phyloP scores from a whole-genome alignment of 73 alveolate species.

The Loxodes magnus region DNA sequence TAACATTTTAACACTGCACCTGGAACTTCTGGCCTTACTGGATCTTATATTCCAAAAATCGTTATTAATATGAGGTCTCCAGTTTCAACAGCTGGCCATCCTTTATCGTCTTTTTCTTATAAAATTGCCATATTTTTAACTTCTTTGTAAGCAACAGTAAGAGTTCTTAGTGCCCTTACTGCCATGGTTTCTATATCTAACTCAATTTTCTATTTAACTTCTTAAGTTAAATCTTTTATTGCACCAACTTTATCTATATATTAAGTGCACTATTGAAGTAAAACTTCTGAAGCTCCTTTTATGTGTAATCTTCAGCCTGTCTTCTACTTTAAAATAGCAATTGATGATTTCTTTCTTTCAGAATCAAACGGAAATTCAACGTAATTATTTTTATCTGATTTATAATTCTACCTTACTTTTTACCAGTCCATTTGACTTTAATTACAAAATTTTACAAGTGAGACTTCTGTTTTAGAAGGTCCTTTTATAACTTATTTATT shows the following conservation, averaged over 20 bases:
- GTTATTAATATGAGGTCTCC: constrained; percentile 54
- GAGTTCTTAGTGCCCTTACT: constrained; percentile 27
- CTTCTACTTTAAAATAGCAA: constrained; percentile 25
- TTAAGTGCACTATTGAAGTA: constrained; percentile 35
- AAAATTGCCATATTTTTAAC: constrained; percentile 19
- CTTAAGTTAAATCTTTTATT: constrained; percentile 19
- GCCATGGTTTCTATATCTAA: constrained; percentile 51
- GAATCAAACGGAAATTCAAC: constrained; percentile 53
- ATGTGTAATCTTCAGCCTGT: constrained; percentile 19
- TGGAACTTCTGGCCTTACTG: constrained; percentile 79
- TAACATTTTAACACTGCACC: constrained; percentile 73
- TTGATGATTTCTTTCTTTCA: constrained; percentile 53
- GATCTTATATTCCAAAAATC: constrained; percentile 78
- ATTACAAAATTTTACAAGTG: not conserved
- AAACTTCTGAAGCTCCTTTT: constrained; percentile 36
- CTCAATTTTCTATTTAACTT: constrained; percentile 10
- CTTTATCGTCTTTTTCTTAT: constrained; percentile 28
- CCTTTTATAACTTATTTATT: not conserved
- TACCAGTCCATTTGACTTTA: constrained; percentile 4
- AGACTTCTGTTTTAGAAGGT: constrained; percentile 6
- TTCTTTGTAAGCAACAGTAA: constrained; percentile 26
- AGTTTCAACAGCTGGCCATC: constrained; percentile 38
- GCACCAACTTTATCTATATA: constrained; percentile 31
- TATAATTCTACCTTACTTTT: constrained; percentile 13
- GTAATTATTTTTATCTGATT: constrained; percentile 9